These are phyloP conservation scores for Candida nitratophila DNA, from an alignment of 805 yeast species.

Conservation along the genomic window DNA sequence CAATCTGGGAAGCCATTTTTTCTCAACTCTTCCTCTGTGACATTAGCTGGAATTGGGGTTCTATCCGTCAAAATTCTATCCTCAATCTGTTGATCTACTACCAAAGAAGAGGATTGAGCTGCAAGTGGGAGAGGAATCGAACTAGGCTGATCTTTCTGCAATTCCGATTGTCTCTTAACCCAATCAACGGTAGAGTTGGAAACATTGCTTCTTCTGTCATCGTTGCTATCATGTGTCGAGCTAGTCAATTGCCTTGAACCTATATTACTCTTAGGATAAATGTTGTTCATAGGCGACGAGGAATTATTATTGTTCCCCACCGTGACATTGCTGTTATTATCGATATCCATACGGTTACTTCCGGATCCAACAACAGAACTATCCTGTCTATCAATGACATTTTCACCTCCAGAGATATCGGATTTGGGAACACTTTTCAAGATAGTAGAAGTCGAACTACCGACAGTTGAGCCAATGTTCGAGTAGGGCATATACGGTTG, in stretches of 20 bases:
- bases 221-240: not conserved
- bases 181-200: slow-evolving; percentile 7
- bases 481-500: not conserved
- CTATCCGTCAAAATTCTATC: not conserved
- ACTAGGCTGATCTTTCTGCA: no score
- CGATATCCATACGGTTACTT: not conserved
- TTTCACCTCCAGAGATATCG: no score
- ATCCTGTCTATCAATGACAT: no score
- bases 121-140: no score
- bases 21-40: slow-evolving; percentile 24
- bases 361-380: not conserved
- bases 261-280: no score
- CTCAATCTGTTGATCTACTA: not conserved
- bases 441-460: not conserved
- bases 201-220: not conserved
- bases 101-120: no score
- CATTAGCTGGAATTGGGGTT: not conserved
- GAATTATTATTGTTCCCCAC: not conserved
- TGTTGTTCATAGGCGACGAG: no score
- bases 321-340: not conserved
- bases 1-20: slow-evolving; percentile 31
- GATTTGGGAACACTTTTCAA: not conserved
- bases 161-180: slow-evolving; percentile 13
- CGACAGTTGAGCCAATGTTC: not conserved
- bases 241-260: not conserved